Conservation (phyloP, 129 eudicot genomes). For the Erigeron canadensis region DNA sequence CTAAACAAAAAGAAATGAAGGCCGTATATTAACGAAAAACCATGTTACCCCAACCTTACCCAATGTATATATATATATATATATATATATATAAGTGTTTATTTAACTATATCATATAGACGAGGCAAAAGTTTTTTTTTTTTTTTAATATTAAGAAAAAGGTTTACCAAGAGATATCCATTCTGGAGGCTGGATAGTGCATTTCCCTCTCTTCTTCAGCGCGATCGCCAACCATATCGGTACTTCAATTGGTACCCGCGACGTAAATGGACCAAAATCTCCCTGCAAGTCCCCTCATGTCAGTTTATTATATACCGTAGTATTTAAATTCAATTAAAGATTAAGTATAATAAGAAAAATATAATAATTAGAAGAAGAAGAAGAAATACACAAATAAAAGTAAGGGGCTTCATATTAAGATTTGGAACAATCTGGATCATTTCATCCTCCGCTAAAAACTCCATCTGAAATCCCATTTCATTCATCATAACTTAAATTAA, state of each 20-base stretch:
- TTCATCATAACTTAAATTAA: not conserved
- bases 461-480: slow-evolving; percentile 49
- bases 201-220: slow-evolving; percentile 88
- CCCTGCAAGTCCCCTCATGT: slow-evolving; percentile 46
- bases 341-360: not conserved
- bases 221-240: slow-evolving; percentile 96
- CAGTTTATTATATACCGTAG: not conserved
- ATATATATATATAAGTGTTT: too few relatives aligned
- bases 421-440: slow-evolving; percentile 80
- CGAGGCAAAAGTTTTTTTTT: too few relatives aligned
- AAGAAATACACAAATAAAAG: slow-evolving; percentile 57
- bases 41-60: too few relatives aligned
- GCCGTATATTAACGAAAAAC: too few relatives aligned
- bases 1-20: too few relatives aligned
- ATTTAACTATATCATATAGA: too few relatives aligned
- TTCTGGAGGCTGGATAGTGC: slow-evolving; percentile 85
- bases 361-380: too few relatives aligned
- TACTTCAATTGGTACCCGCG: slow-evolving; percentile 76
- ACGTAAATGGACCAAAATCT: slow-evolving; percentile 86
- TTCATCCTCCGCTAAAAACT: slow-evolving; percentile 97
- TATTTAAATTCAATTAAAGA: not conserved
- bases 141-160: too few relatives aligned
- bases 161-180: slow-evolving; percentile 92
- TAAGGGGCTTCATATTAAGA: slow-evolving; percentile 72
- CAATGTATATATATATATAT: too few relatives aligned